These are phyloP conservation scores for Adansonia rubrostipa DNA, from an alignment of 441 rosid genomes.

Conservation along the genomic window DNA sequence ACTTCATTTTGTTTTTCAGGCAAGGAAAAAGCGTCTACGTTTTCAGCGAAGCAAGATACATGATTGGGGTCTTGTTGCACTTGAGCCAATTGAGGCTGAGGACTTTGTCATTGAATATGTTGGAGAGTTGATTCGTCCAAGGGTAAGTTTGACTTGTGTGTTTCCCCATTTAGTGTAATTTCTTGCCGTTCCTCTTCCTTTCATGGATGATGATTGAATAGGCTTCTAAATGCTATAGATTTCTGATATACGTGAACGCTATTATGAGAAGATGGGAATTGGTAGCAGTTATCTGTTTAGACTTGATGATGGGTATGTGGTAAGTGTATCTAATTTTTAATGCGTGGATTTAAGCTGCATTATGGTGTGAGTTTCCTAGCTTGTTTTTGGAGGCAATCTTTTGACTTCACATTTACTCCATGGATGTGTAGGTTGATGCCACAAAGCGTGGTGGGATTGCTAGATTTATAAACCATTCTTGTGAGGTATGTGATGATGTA, in stretches of 20 bases:
- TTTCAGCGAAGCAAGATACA: slow-evolving; percentile 97
- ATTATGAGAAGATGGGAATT: slow-evolving; percentile 97
- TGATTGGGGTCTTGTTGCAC: slow-evolving; percentile 98
- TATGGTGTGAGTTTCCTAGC: background rate
- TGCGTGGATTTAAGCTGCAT: slow-evolving; percentile 11
- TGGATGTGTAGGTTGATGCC: slow-evolving; percentile 80
- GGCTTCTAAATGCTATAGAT: slow-evolving; percentile 57
- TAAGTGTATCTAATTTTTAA: slow-evolving; percentile 42
- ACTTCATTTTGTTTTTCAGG: slow-evolving; percentile 52
- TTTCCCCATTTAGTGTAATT: slow-evolving; percentile 6
- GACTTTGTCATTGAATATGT: slow-evolving; percentile 99
- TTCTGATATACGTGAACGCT: slow-evolving; percentile 93
- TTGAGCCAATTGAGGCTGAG: slow-evolving; percentile 97
- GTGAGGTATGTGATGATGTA: slow-evolving; percentile 63
- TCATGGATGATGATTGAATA: slow-evolving; percentile 26
- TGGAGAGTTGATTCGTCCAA: slow-evolving; percentile 92
- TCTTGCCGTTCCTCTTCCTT: slow-evolving; percentile 24
- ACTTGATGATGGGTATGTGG: slow-evolving; percentile 99
- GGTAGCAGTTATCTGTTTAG: slow-evolving; percentile 99
- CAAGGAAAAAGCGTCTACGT: slow-evolving; percentile 82
- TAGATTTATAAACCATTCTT: slow-evolving; percentile 98
- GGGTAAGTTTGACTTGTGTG: slow-evolving; percentile 55
- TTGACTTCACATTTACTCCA: slow-evolving; percentile 26
- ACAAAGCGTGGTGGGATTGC: slow-evolving; percentile 99
- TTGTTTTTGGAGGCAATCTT: slow-evolving; percentile 14